These are phyloP conservation scores for Apiotrichum mycotoxinovorans DNA, from an alignment of 1,284 basidiomycete species.

Conservation along the genomic window DNA sequence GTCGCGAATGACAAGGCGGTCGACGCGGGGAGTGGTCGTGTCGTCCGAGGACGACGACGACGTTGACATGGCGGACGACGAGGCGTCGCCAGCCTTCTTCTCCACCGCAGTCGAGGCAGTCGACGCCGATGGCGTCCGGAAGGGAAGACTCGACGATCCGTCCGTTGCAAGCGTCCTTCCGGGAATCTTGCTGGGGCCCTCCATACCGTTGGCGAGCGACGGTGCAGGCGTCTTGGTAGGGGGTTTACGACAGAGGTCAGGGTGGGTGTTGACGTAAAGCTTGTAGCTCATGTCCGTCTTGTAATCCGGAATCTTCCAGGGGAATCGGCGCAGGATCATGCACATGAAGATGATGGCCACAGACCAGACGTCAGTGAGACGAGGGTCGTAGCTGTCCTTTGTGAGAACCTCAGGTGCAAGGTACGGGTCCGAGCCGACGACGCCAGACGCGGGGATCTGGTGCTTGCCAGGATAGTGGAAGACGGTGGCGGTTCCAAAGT, in stretches of 20 bases:
- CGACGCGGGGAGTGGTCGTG: conserved; percentile 19
- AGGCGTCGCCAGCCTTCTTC: conserved; percentile 7
- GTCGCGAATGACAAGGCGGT: conserved; percentile 27
- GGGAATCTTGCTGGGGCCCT: conserved; percentile 22
- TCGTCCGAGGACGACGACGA: conserved; percentile 24
- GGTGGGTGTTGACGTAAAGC: conserved; percentile 87
- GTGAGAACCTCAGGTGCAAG: conserved; percentile 93
- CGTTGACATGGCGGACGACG: neutral
- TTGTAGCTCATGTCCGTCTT: conserved; percentile 89
- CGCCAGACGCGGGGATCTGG: conserved; percentile 74
- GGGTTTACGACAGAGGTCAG: conserved; percentile 65
- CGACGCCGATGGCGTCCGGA: conserved; percentile 33
- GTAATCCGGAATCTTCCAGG: conserved; percentile 96
- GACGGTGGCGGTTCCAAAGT: conserved; percentile 98
- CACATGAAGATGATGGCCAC: conserved; percentile 99
- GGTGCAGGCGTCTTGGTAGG: conserved; percentile 43
- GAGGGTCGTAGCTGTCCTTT: conserved; percentile 80
- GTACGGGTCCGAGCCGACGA: conserved; percentile 97
- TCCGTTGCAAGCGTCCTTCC: conserved; percentile 35
- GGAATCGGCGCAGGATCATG: conserved; percentile 97
- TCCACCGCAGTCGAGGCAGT: conserved; percentile 33
- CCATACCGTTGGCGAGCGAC: conserved; percentile 32
- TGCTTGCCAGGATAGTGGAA: conserved; percentile 96
- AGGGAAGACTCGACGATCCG: conserved; percentile 41
- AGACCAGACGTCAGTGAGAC: conserved; percentile 98